Base-by-base conservation (phyloP, 2,329 filamentous ascomycete genomes). In the Cercospora sp. region DNA sequence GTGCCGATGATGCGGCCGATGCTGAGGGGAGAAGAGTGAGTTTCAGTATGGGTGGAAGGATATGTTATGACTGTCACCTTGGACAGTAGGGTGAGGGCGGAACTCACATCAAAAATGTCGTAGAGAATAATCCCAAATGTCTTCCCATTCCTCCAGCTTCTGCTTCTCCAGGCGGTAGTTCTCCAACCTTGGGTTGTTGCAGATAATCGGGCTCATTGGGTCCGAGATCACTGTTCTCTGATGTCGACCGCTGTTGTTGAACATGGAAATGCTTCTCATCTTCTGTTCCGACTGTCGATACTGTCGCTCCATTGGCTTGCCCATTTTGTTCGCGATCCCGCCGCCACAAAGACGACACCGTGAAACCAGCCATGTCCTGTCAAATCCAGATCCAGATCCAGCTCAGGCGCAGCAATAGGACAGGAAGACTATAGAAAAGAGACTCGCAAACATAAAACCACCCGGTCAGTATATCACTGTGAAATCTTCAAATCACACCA, bases 71-170 rank as follows among this genome's bases (percentile, higher is more conserved):
- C 33, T 16, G 12, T 36, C 33, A 16, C 8, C 20, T 3, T 18
- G 16, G 33, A 30, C 23, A 28, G 8, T 28, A 53, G 18, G 2
- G 13, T 13, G n/a, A 13, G n/a, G 18, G 12, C 7, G 7, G 5
- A 3, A 31, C 65, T 30, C 20, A 67, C 51, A 71, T 67, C 16
- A 71, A 36, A 33, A 69, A 66, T 13, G 67, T 69, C 31, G 69
- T 71, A 5, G 67, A 69, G 60, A 67, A 71, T 3, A 71, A 48
- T 31, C 69, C 69, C 13, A 71, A 45, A 65, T 71, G 69, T 33
- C 69, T 57, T 13, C 69, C 69, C 26, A 71, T 36, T 3, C 68
- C 68, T 16, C 63, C 67, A 31, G 63, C 60, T 40, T 68, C 66
- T 62, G 62, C 62, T 48, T 68, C 66, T 13, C 57, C 66, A 48